A percentile compares a stretch with the other conserved stretches of the same genome.
Evolutionary conservation across 768 basidiomycete species (phyloP).

Genomic region (Lactarius tabidus): DNA sequence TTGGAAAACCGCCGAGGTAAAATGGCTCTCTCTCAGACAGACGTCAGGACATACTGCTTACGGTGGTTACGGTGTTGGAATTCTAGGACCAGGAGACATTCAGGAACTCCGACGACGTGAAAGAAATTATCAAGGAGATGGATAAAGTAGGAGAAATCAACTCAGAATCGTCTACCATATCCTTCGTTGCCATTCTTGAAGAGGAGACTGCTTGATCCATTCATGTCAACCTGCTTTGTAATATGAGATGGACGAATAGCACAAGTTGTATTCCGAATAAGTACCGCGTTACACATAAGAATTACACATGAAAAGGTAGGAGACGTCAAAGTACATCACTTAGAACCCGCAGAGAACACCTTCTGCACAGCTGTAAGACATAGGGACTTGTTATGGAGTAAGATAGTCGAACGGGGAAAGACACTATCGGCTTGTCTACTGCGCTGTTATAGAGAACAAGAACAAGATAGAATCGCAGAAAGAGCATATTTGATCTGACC

Average conservation of each 20-base stretch:
- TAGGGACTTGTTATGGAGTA: background rate
- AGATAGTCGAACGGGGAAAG: background rate
- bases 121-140: background rate
- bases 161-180: background rate
- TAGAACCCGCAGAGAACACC: background rate
- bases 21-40: background rate
- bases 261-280: background rate
- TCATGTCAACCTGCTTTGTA: background rate
- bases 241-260: background rate
- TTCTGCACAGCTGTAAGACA: background rate
- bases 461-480: background rate
- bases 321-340: background rate
- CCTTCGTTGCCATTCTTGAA: background rate
- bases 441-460: no score
- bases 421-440: background rate
- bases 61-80: background rate
- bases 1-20: constrained; percentile 7
- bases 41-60: background rate
- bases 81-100: background rate
- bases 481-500: background rate
- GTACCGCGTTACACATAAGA: background rate
- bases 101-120: background rate
- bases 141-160: background rate
- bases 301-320: background rate
- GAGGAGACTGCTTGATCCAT: background rate